Evolutionary conservation across 2,329 filamentous ascomycete genomes (phyloP), one percentile per base, ranked within the genome.

Genomic region (Harringtonia lauricola): DNA sequence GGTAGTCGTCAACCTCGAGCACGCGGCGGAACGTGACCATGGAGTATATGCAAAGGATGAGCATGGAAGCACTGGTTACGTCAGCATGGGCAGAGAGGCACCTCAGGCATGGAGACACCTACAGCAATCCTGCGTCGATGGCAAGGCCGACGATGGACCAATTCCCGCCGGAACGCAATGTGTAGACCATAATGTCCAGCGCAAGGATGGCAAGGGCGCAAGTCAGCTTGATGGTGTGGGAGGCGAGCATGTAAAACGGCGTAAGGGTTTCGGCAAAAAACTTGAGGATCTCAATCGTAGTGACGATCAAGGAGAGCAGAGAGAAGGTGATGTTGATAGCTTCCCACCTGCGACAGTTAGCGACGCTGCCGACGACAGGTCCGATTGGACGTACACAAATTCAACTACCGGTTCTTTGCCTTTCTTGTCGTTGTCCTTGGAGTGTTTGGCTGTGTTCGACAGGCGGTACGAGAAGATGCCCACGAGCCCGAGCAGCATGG

Each of bases 401-500:
- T 72, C 66, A 12, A 75, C 62, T 12, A 59, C 55, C 0, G 70
- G 66, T 6, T 63, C 48, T n/a, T 60, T 51, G 22, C 64, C 65
- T 28, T 57, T 59, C 22, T 59, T 56, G 26, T 66, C 52, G 30
- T 64, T 52, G 4, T 67, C 64, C n/a, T 65, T 55, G 50, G 64
- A 68, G 10, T 63, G 59, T 18, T 59, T 59, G 24, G 69, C 52
- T 1, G 70, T 72, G 37, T 66, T 61, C 24, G 67, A 68, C 8
- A 79, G 61, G 13, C 72, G 65, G 57, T 69, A 74, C 24, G 70
- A 62, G 50, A 76, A 77, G 8, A 77, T 56, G 14, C 67, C 72
- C 54, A 73, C 64, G 45, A 74, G 57, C 33, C 62, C 54, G 40
- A 70, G 52, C 36, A 72, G 56, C 17, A 76, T 56, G 3, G 57